Percentiles rank a stretch among this genome's conserved stretches.
phyloP scores from a whole-genome alignment of 1,139 yeast species.

The Wickerhamomyces sp. region DNA sequence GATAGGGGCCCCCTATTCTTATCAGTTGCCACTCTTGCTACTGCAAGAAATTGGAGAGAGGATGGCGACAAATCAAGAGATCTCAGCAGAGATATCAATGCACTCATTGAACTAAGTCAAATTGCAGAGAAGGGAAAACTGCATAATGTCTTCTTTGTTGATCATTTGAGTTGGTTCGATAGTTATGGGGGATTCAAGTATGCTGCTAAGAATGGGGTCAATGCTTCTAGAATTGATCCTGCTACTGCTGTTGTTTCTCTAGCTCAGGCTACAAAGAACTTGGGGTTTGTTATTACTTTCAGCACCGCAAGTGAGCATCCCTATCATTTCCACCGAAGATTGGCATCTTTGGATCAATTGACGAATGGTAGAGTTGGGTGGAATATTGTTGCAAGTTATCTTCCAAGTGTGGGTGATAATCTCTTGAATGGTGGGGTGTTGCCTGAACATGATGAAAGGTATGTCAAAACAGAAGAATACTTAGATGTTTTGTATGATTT shows the following conservation, averaged over 20 bases:
- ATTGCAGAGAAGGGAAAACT: slow-evolving; percentile 35
- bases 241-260: slow-evolving; percentile 33
- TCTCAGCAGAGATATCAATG: slow-evolving; percentile 27
- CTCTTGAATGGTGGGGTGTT: not conserved
- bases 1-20: not conserved
- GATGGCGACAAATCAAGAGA: slow-evolving; percentile 29
- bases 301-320: slow-evolving; percentile 38
- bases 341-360: slow-evolving; percentile 35
- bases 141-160: slow-evolving; percentile 37
- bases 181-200: slow-evolving; percentile 32
- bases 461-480: not conserved
- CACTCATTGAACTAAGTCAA: slow-evolving; percentile 35
- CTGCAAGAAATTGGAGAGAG: slow-evolving; percentile 30
- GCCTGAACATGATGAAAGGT: not conserved
- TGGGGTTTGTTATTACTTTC: slow-evolving; percentile 34
- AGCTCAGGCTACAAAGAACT: slow-evolving; percentile 34
- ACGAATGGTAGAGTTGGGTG: slow-evolving; percentile 37
- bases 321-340: slow-evolving; percentile 33
- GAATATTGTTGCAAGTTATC: slow-evolving; percentile 36
- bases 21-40: not conserved
- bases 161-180: slow-evolving; percentile 34
- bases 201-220: slow-evolving; percentile 32
- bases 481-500: not conserved
- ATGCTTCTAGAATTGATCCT: slow-evolving; percentile 34
- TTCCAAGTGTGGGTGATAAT: not conserved